A percentile compares a stretch with the other conserved stretches of the same genome.
phyloP scores from a whole-genome alignment of 2,329 filamentous ascomycete genomes.

The Pyricularia sp. region DNA sequence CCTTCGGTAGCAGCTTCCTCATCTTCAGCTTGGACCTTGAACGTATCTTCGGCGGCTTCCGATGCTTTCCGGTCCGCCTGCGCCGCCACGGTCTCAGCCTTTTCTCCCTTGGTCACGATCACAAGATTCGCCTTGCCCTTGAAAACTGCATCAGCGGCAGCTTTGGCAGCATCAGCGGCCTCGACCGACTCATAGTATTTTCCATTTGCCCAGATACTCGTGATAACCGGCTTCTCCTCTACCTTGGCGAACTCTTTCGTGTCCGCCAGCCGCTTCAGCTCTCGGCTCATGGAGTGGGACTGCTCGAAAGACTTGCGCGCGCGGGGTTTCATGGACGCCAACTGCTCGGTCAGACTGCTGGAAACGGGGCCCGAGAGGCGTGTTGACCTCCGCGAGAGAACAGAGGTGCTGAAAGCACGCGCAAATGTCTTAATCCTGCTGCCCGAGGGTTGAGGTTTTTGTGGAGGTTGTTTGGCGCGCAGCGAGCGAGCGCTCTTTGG shows the following conservation, averaged over 20 bases:
- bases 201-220: slow-evolving; percentile 56
- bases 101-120: slow-evolving; percentile 17
- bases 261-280: slow-evolving; percentile 50
- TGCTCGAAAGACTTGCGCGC: slow-evolving; percentile 44
- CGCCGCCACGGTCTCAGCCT: slow-evolving; percentile 15
- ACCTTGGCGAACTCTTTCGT: slow-evolving; percentile 53
- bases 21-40: slow-evolving; percentile 15
- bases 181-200: slow-evolving; percentile 40
- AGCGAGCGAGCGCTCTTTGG: slow-evolving; percentile 13
- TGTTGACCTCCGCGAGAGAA: slow-evolving; percentile 29
- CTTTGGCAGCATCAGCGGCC: slow-evolving; percentile 15
- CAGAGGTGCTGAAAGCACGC: slow-evolving; percentile 6
- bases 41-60: slow-evolving; percentile 11
- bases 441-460: slow-evolving; percentile 19
- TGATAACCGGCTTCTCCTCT: slow-evolving; percentile 46
- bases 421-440: slow-evolving; percentile 22
- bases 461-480: background rate
- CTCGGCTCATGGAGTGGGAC: slow-evolving; percentile 28
- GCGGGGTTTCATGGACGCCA: slow-evolving; percentile 51
- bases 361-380: slow-evolving; percentile 33
- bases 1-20: slow-evolving; percentile 24
- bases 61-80: slow-evolving; percentile 14
- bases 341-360: slow-evolving; percentile 35
- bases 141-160: slow-evolving; percentile 24
- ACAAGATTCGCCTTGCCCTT: slow-evolving; percentile 18